Evolutionary conservation across 495 filamentous ascomycete species (phyloP), one percentile per base, ranked within the genome.

Genomic region (Talaromyces ruber): DNA sequence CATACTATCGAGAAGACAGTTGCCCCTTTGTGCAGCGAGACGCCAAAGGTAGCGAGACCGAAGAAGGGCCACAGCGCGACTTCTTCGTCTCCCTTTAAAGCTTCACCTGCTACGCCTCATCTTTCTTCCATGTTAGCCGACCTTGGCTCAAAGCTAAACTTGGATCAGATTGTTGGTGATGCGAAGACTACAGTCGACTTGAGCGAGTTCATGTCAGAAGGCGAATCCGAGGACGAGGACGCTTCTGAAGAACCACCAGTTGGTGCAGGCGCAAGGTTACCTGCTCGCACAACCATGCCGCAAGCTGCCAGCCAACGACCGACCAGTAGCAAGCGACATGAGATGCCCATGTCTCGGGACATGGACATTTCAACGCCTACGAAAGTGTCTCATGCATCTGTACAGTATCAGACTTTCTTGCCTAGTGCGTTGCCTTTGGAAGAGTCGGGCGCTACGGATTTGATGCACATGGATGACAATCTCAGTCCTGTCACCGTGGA

Each of bases 401-500:
- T 8, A 0, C 64, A 73, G 1, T 74, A 69, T 30, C 65, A 66
- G 9, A 53, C 69, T 24, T 64, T 65, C 37, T 61, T 65, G 56
- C 61, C 65, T 21, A 62, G 64, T 32, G 62, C 62, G 39, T 62
- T 22, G 63, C 77, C 30, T 66, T 75, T 28, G 5, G 74, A 76
- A 53, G 74, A 74, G 12, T 65, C 77, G 22, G 72, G 76, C 55
- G 77, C 79, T 56, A 71, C 78, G 16, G 81, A 82, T 14, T 74
- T 80, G 29, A 70, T 84, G 61, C 82, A 85, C 55, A 77, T 76
- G 28, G 53, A 68, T 32, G 65, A 81, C 11, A 88, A 91, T 57
- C 76, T 94, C 37, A 93, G 89, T 66, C 92, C 92, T 7, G 84
- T 91, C 64, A 91, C 91, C 6, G 76, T 88, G 30, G 84, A 90